Base-by-base conservation (phyloP, 768 basidiomycete species). In the Naganishia antarctica region DNA sequence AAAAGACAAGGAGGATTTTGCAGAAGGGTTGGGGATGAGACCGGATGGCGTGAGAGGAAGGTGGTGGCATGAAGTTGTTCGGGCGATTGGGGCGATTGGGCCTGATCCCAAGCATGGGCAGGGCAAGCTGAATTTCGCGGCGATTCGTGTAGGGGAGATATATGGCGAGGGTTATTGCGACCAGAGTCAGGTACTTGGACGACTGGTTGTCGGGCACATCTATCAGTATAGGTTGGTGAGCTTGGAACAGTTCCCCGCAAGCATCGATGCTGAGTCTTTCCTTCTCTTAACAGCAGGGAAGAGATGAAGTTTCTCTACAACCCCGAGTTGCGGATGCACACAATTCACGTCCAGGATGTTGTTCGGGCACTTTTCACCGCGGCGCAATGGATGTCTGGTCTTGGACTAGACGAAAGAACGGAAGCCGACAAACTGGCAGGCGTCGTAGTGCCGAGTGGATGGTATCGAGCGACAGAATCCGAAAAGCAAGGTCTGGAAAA, bases 281-380 rank as follows among this genome's bases (percentile, higher is more conserved):
- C 8, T 29, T 32, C 4, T 2, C 59, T 13, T 25, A 58, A 25
- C 63, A 74, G 71, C 37, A 70, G 73, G n/a, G 72, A 76, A 43
- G 73, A 76, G 48, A 76, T 76, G 75, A 74, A 74, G 60, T 76
- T 74, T 50, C 61, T 76, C 21, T 69, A 76, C 70, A 74, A 73
- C 50, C 69, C 75, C 28, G 75, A 76, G 37, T 66, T 76, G 4
- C 69, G 74, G n/a, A 66, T 74, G 29, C 70, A 76, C 65, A 74
- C 72, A 5, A 61, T 76, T 18, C 73, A 76, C 53, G 68, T 70
- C 2, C 25, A 53, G 1, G 75, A 76, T 47, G 64, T 74, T 31
- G 46, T 70, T 8, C 70, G 70, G 40, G 59, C 70, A 2, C 66
- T 76, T 25, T 69, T 69, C 57, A 66, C 21, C 60, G 68, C 31